These are phyloP conservation scores for Entelexis sorbosivorans DNA, from an alignment of 1,139 yeast genomes.

Conservation along the genomic window DNA sequence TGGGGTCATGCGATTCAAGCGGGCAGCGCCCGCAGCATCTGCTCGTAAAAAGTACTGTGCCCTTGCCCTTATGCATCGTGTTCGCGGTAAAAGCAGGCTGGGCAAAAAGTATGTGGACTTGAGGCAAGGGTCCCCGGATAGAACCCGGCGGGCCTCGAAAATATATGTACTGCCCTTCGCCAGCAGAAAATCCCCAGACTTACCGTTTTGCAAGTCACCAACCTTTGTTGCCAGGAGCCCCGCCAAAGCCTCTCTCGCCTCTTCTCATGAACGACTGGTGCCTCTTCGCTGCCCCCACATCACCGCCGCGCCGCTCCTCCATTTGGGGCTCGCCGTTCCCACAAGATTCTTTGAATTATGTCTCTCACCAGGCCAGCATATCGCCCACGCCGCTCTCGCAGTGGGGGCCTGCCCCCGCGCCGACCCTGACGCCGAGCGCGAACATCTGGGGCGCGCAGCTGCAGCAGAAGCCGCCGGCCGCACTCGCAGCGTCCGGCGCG, in stretches of 20 bases:
- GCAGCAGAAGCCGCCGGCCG: neutral
- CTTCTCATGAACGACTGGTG: constrained; percentile 1
- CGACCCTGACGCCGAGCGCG: neutral
- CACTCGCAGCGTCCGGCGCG: neutral
- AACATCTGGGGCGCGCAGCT: constrained; percentile 4
- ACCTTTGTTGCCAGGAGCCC: neutral
- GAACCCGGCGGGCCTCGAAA: constrained; percentile 9
- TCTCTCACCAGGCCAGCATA: neutral
- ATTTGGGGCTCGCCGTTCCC: constrained; percentile 1
- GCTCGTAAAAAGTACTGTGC: constrained; percentile 16
- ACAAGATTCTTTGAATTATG: neutral
- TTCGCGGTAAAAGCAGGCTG: constrained; percentile 11
- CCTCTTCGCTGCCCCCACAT: constrained; percentile 1
- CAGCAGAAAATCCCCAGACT: neutral
- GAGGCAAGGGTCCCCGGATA: constrained; percentile 11
- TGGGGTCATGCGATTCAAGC: constrained; percentile 6
- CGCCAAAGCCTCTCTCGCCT: neutral
- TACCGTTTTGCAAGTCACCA: neutral
- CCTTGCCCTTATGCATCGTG: constrained; percentile 14
- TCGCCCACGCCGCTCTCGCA: constrained; percentile 1
- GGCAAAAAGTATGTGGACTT: constrained; percentile 12
- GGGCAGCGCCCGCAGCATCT: neutral
- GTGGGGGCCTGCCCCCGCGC: neutral
- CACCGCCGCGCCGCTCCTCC: constrained; percentile 9
- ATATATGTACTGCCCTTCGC: constrained; percentile 4